These are phyloP conservation scores for Westerdykella aurantiaca DNA, from an alignment of 2,329 filamentous ascomycete genomes.

Conservation along the genomic window DNA sequence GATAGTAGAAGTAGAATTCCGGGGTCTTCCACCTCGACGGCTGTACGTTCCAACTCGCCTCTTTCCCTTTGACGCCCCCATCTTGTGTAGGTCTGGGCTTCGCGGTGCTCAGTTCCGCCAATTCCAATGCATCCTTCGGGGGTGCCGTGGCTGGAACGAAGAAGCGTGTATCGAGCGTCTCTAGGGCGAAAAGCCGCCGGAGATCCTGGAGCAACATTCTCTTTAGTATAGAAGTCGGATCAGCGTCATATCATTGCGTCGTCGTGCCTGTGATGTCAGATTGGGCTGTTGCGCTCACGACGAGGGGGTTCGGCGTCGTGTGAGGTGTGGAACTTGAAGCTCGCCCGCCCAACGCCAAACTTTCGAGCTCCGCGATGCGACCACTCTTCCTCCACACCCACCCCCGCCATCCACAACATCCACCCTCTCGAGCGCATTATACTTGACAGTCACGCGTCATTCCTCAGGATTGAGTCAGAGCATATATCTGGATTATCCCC, in stretches of 20 bases:
- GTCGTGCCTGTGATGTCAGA: too few relatives aligned
- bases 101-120: slow-evolving; percentile 29
- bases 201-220: slow-evolving; percentile 43
- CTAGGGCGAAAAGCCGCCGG: slow-evolving; percentile 55
- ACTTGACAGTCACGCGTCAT: slow-evolving; percentile 23
- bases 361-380: slow-evolving; percentile 24
- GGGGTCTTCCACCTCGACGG: slow-evolving; percentile 76
- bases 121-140: slow-evolving; percentile 39
- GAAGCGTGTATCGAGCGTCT: slow-evolving; percentile 67
- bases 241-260: too few relatives aligned
- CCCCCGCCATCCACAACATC: slow-evolving; percentile 15
- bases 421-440: slow-evolving; percentile 3
- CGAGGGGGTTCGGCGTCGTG: slow-evolving; percentile 12
- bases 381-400: slow-evolving; percentile 24
- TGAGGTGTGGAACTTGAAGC: neutral
- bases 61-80: slow-evolving; percentile 18
- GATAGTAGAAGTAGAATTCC: slow-evolving; percentile 79
- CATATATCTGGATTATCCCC: too few relatives aligned
- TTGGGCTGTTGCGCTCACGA: too few relatives aligned
- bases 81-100: slow-evolving; percentile 22
- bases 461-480: slow-evolving; percentile 1
- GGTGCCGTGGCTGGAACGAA: slow-evolving; percentile 64
- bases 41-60: slow-evolving; percentile 41
- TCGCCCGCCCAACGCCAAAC: slow-evolving; percentile 16
- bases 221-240: neutral